Conservation (phyloP, 768 basidiomycete genomes). For the Boletus edulis region DNA sequence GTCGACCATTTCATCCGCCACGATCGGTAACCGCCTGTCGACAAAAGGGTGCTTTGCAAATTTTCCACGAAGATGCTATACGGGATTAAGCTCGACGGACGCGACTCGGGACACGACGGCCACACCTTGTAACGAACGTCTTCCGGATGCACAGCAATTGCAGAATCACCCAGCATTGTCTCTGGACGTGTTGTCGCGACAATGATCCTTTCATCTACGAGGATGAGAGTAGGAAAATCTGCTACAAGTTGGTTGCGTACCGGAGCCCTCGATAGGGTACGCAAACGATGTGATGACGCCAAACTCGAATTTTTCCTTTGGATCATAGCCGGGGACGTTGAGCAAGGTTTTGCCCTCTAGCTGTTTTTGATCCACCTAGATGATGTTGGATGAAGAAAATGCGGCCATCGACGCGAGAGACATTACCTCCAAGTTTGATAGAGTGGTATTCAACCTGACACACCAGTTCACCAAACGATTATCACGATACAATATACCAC, state of each 20-base stretch:
- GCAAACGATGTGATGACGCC: slow-evolving; percentile 97
- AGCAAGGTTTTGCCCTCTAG: slow-evolving; percentile 82
- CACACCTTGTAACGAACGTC: slow-evolving; percentile 81
- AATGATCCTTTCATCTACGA: slow-evolving; percentile 79
- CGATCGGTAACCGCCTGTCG: slow-evolving; percentile 80
- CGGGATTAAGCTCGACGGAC: neutral
- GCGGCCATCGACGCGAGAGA: neutral
- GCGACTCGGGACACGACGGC: neutral
- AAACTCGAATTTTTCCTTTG: slow-evolving; percentile 96
- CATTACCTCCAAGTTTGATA: slow-evolving; percentile 95
- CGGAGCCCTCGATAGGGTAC: slow-evolving; percentile 84
- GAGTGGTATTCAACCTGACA: slow-evolving; percentile 89
- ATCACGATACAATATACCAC: slow-evolving; percentile 90
- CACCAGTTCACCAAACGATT: slow-evolving; percentile 99
- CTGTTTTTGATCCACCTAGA: slow-evolving; percentile 88
- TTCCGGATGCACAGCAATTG: slow-evolving; percentile 93
- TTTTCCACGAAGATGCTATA: slow-evolving; percentile 89
- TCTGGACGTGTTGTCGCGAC: slow-evolving; percentile 98
- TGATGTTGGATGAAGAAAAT: neutral
- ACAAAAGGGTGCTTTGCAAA: slow-evolving; percentile 89
- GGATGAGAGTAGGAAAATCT: neutral
- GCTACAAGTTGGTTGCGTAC: slow-evolving; percentile 35
- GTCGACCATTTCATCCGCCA: slow-evolving; percentile 86
- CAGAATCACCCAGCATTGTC: slow-evolving; percentile 98
- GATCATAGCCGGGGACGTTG: slow-evolving; percentile 90